Base-by-base conservation (phyloP, 2,329 filamentous ascomycete genomes). In the Nigrospora osmanthi region DNA sequence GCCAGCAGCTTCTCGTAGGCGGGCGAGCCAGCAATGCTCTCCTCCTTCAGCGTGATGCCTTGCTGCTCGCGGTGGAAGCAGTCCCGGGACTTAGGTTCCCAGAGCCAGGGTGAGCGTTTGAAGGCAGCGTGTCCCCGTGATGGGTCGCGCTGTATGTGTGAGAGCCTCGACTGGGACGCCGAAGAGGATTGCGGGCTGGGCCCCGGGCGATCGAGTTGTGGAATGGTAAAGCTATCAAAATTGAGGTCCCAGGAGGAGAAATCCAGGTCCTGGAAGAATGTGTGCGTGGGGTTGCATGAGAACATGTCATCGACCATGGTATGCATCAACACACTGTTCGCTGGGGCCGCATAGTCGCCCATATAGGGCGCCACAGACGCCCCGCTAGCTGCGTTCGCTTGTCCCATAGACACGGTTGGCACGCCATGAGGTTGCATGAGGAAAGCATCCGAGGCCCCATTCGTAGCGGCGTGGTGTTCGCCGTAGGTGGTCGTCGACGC, bases 71-170 rank as follows among this genome's bases (percentile, higher is more conserved):
- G 49, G 11, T 45, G 49, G 4, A 55, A 50, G 38, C 59, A 55
- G 37, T 63, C 59, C 38, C 54, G 54, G 5, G 54, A 46, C 17
- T 58, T 54, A 2, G 60, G 59, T 28, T 63, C 59, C 60, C 60
- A 63, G 6, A 63, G 54, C 60, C 60, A 63, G 2, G 60, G 60
- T 16, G 60, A 63, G 11, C 58, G 49, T 44, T 61, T 61, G 48
- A 63, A 63, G 19, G 60, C 60, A 33, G 57, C 58, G 42, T 63
- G 59, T 10, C 56, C 56, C 14, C 51, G 53, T 6, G 55, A 56
- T 9, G 56, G 54, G 43, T 63, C 58, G 10, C 54, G 46, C 12
- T 49, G 46, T 11, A 44, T 31, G 13, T 34, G 38, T 10, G 42
- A 23, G 17, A 48, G 41, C 19, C 51, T 58, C 7, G 55, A 53